phyloP scores from a whole-genome alignment of 108 stramenopile species.

The Skeletonema grethae region DNA sequence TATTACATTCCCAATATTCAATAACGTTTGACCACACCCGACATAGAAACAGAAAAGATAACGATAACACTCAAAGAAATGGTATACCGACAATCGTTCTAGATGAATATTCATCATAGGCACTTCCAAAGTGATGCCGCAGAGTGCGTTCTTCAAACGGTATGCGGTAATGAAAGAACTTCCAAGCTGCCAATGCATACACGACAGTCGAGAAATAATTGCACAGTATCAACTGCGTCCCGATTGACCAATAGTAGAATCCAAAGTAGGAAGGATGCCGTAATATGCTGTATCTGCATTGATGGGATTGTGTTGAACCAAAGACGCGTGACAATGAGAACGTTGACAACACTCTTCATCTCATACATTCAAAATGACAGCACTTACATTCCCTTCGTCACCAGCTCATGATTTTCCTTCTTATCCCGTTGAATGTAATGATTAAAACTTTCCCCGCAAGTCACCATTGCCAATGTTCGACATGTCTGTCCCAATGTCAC shows the following conservation, averaged over 20 bases:
- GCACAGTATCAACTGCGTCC: constrained; percentile 86
- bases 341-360: background rate
- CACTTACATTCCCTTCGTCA: constrained; percentile 85
- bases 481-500: constrained; percentile 76
- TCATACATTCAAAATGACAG: constrained; percentile 5
- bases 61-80: constrained; percentile 33
- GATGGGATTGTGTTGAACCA: background rate
- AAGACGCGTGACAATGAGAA: background rate
- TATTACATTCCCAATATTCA: background rate
- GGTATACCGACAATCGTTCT: constrained; percentile 89
- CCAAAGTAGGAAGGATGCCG: constrained; percentile 97
- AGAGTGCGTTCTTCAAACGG: constrained; percentile 89
- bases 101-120: constrained; percentile 78
- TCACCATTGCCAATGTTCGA: constrained; percentile 90
- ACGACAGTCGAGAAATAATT: constrained; percentile 69
- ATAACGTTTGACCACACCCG: background rate
- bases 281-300: constrained; percentile 69
- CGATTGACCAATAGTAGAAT: constrained; percentile 95
- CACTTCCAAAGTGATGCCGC: constrained; percentile 68
- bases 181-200: constrained; percentile 79
- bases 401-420: constrained; percentile 85
- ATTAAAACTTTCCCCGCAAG: constrained; percentile 92
- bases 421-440: constrained; percentile 89
- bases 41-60: background rate
- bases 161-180: constrained; percentile 88